These are phyloP conservation scores for Debaryomyces coudertii DNA, from an alignment of 1,139 yeast genomes.

Conservation along the genomic window DNA sequence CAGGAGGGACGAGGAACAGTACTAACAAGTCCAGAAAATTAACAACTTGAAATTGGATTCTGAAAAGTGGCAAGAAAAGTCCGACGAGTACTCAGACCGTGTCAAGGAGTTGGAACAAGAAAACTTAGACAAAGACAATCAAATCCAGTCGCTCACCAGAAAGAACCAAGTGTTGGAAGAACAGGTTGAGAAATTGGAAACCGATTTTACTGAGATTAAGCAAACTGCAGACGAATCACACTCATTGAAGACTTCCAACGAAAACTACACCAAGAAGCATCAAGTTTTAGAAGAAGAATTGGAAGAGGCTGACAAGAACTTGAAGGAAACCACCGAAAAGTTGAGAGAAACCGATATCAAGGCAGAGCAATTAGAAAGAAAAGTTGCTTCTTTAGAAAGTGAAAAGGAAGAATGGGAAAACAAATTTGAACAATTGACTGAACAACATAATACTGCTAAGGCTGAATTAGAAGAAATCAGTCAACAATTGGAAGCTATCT, in stretches of 20 bases:
- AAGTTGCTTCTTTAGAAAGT: slow-evolving; percentile 86
- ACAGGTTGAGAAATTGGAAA: slow-evolving; percentile 87
- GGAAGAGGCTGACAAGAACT: slow-evolving; percentile 88
- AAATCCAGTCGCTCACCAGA: slow-evolving; percentile 88
- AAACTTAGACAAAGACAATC: slow-evolving; percentile 88
- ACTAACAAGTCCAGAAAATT: slow-evolving; percentile 60
- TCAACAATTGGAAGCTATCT: slow-evolving; percentile 88
- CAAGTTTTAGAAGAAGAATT: slow-evolving; percentile 91
- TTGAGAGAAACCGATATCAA: slow-evolving; percentile 95
- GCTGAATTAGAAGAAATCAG: slow-evolving; percentile 93
- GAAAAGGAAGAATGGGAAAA: slow-evolving; percentile 93
- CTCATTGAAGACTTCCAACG: slow-evolving; percentile 86
- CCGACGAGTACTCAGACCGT: slow-evolving; percentile 80
- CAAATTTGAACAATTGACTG: slow-evolving; percentile 86
- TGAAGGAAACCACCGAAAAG: slow-evolving; percentile 92
- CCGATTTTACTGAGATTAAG: slow-evolving; percentile 78
- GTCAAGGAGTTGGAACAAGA: slow-evolving; percentile 93
- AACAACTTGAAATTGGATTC: slow-evolving; percentile 90
- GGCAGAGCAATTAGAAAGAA: slow-evolving; percentile 96
- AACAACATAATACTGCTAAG: slow-evolving; percentile 80
- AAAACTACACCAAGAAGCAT: slow-evolving; percentile 88
- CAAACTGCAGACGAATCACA: slow-evolving; percentile 92
- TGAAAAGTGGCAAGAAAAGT: slow-evolving; percentile 96
- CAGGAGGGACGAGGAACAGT: not conserved
- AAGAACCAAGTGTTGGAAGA: slow-evolving; percentile 90